Evolutionary conservation across 2,329 filamentous ascomycete genomes (phyloP).

Genomic region (Colletotrichum gloeosporioides): DNA sequence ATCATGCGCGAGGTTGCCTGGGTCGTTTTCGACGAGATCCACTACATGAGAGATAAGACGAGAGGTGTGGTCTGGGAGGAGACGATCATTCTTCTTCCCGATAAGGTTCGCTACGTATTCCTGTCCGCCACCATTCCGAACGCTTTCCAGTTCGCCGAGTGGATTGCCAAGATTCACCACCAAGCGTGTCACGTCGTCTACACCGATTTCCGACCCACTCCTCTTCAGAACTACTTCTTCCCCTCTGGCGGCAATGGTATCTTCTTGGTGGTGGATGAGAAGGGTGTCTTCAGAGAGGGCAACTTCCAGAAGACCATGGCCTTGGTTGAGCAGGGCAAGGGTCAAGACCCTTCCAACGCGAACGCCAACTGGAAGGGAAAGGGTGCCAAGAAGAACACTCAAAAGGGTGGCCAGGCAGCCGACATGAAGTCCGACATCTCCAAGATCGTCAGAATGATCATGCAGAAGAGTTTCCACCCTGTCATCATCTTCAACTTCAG

Average conservation of each 20-base stretch:
- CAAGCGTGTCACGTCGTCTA: constrained; percentile 99
- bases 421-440: constrained; percentile 82
- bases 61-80: constrained; percentile 99
- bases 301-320: constrained; percentile 98
- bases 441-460: constrained; percentile 99
- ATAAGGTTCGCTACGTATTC: constrained; percentile 99
- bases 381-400: constrained; percentile 90
- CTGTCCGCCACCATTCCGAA: constrained; percentile 98
- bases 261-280: constrained; percentile 93
- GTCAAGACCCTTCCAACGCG: constrained; percentile 80
- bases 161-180: constrained; percentile 97
- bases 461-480: constrained; percentile 95
- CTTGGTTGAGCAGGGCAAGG: constrained; percentile 85
- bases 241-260: constrained; percentile 92
- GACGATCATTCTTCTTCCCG: constrained; percentile 95
- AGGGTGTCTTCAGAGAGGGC: constrained; percentile 92
- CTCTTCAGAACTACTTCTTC: constrained; percentile 97
- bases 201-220: constrained; percentile 96
- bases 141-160: constrained; percentile 98
- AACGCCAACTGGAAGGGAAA: constrained; percentile 83
- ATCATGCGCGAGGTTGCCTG: constrained; percentile 99
- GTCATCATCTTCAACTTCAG: constrained; percentile 99
- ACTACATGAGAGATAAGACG: constrained; percentile 95
- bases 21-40: constrained; percentile 98
- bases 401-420: constrained; percentile 78